phyloP scores from a whole-genome alignment of 129 eudicot species.

The Artemisia argyi region DNA sequence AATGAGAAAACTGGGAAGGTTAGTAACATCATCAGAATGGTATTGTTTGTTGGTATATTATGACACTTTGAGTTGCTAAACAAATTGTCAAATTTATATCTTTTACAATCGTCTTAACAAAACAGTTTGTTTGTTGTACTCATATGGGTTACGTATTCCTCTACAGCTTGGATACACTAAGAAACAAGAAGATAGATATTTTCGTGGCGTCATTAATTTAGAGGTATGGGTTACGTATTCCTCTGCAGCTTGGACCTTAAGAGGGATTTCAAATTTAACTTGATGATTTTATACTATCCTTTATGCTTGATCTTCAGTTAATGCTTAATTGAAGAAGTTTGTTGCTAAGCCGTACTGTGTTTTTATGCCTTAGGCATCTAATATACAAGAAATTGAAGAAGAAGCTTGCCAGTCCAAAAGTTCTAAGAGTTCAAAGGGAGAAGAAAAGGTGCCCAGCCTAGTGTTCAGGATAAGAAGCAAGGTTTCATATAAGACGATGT shows the following conservation, averaged over 20 bases:
- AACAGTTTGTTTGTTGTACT: not conserved
- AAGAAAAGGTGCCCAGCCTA: constrained; percentile 67
- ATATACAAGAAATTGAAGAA: constrained; percentile 78
- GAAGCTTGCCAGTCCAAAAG: constrained; percentile 71
- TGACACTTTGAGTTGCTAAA: not conserved
- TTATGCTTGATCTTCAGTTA: too few relatives aligned
- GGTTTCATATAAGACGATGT: constrained; percentile 82
- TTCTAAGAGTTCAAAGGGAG: constrained; percentile 83
- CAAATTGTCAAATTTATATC: not conserved
- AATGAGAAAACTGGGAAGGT: constrained; percentile 94
- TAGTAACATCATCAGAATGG: constrained; percentile 21
- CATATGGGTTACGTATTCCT: not conserved
- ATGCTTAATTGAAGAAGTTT: not conserved
- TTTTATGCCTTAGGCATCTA: constrained; percentile 56
- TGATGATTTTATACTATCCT: not conserved
- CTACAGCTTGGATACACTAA: constrained; percentile 96
- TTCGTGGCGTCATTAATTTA: constrained; percentile 81
- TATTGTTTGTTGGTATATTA: not conserved
- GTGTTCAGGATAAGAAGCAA: constrained; percentile 80
- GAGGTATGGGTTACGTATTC: constrained; percentile 51
- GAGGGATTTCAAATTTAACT: not conserved
- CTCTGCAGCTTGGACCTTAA: not conserved
- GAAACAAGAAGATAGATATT: constrained; percentile 83
- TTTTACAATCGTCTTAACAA: not conserved
- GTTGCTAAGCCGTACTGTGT: not conserved